Conservation (phyloP, 345 rosid genomes). For the Balakata baccata region DNA sequence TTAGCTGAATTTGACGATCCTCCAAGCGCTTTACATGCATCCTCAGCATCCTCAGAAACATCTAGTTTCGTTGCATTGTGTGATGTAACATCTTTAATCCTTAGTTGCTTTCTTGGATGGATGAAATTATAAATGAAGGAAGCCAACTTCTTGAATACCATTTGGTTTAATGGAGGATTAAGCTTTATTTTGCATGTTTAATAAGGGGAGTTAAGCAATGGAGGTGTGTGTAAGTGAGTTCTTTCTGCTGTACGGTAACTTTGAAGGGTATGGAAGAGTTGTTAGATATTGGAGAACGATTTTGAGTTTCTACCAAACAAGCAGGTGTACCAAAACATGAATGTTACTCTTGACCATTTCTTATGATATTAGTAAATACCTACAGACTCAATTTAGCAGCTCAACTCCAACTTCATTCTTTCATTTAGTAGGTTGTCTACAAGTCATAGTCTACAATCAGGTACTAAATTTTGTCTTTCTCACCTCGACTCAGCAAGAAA, state of each 20-base stretch:
- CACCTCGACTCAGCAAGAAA: background rate
- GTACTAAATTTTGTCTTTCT: background rate
- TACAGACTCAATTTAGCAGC: background rate
- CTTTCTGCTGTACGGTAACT: slow-evolving; percentile 16
- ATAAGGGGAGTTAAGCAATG: slow-evolving; percentile 15
- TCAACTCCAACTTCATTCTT: slow-evolving; percentile 5
- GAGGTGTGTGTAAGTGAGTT: background rate
- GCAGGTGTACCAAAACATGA: slow-evolving; percentile 57
- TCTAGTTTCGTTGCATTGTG: background rate
- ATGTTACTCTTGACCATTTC: slow-evolving; percentile 36
- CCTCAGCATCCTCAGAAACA: slow-evolving; percentile 9
- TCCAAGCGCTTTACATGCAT: background rate
- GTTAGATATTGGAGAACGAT: slow-evolving; percentile 21
- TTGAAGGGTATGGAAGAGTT: slow-evolving; percentile 42
- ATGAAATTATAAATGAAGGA: slow-evolving; percentile 27
- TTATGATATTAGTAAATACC: slow-evolving; percentile 5
- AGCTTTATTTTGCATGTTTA: slow-evolving; percentile 12
- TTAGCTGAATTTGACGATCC: background rate
- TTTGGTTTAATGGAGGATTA: slow-evolving; percentile 21
- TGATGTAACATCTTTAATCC: slow-evolving; percentile 16
- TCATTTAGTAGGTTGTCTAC: background rate
- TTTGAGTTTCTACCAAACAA: slow-evolving; percentile 31
- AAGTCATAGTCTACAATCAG: background rate
- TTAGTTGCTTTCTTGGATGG: slow-evolving; percentile 18
- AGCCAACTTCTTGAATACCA: slow-evolving; percentile 34